A percentile compares a stretch with the other conserved stretches of the same genome.
These are phyloP conservation scores for Erythrobasidium hasegawianum DNA, from an alignment of 1,284 basidiomycete genomes.

Conservation along the genomic window DNA sequence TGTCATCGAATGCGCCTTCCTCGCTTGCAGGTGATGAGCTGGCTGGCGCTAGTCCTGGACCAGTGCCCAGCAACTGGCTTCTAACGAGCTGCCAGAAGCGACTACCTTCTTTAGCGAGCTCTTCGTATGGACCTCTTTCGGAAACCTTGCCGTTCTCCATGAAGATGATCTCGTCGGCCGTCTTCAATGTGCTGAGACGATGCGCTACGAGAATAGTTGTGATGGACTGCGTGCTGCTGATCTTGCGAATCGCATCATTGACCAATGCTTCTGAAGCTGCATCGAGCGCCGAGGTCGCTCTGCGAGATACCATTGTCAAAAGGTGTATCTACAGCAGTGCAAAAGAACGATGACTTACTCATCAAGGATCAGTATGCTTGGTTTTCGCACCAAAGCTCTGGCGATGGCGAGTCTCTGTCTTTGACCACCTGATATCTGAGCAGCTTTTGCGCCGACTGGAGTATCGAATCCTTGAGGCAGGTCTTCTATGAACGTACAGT, in stretches of 20 bases:
- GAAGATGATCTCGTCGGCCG: conserved; percentile 41
- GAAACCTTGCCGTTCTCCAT: conserved; percentile 77
- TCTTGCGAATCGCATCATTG: conserved; percentile 85
- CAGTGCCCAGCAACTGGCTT: conserved; percentile 20
- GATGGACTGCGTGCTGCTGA: conserved; percentile 68
- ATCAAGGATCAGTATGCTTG: conserved; percentile 54
- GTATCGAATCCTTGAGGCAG: conserved; percentile 83
- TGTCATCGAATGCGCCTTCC: neutral
- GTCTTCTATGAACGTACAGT: conserved; percentile 84
- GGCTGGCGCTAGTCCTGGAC: neutral
- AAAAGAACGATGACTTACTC: conserved; percentile 47
- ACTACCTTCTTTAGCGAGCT: conserved; percentile 53
- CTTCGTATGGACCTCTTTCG: conserved; percentile 76
- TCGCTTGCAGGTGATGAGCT: neutral
- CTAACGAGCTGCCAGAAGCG: conserved; percentile 40
- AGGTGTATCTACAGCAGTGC: neutral
- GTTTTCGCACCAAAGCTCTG: conserved; percentile 53
- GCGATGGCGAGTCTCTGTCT: conserved; percentile 55
- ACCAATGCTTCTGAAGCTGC: conserved; percentile 77
- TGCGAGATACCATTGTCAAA: conserved; percentile 48
- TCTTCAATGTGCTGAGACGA: conserved; percentile 61
- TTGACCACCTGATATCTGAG: conserved; percentile 54
- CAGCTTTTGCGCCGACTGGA: conserved; percentile 52
- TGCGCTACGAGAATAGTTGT: conserved; percentile 80
- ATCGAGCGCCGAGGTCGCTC: conserved; percentile 68